phyloP scores from a whole-genome alignment of 768 basidiomycete species.

The Leccinum broughii region DNA sequence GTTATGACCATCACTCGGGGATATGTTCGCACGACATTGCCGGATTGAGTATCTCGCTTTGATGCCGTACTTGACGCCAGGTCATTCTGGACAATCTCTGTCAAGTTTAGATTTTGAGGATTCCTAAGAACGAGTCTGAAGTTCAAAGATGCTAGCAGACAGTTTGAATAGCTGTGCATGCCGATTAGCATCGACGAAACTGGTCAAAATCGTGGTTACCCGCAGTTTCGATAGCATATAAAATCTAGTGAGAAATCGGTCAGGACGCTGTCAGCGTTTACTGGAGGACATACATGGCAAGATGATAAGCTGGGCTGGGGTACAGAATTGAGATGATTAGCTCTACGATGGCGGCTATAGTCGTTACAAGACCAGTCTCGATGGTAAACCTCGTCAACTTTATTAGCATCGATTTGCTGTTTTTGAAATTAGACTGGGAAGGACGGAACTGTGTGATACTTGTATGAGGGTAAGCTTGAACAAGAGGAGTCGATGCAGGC shows the following conservation, averaged over 20 bases:
- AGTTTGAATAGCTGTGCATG: conserved; percentile 14
- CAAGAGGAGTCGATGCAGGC: background rate
- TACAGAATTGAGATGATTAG: conserved; percentile 7
- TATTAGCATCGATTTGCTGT: background rate
- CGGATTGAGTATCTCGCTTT: background rate
- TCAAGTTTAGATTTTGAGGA: background rate
- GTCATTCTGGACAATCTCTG: background rate
- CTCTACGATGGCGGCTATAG: conserved; percentile 12
- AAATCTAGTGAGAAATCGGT: background rate
- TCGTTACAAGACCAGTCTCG: conserved; percentile 19
- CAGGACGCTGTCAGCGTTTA: background rate
- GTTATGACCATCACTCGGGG: background rate
- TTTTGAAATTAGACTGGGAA: background rate
- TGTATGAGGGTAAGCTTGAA: background rate
- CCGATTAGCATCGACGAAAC: background rate
- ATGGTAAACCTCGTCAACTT: conserved; percentile 15
- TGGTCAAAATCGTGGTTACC: background rate
- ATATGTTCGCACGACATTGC: background rate
- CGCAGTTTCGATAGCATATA: conserved; percentile 9
- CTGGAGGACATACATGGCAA: conserved; percentile 9
- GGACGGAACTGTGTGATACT: background rate
- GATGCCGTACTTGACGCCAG: background rate
- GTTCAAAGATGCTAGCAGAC: conserved; percentile 9
- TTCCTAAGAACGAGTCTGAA: background rate
- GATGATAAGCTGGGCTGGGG: conserved; percentile 1